Base-by-base conservation (phyloP, 1,139 yeast genomes). In the Debaryomycetaceae sp. region DNA sequence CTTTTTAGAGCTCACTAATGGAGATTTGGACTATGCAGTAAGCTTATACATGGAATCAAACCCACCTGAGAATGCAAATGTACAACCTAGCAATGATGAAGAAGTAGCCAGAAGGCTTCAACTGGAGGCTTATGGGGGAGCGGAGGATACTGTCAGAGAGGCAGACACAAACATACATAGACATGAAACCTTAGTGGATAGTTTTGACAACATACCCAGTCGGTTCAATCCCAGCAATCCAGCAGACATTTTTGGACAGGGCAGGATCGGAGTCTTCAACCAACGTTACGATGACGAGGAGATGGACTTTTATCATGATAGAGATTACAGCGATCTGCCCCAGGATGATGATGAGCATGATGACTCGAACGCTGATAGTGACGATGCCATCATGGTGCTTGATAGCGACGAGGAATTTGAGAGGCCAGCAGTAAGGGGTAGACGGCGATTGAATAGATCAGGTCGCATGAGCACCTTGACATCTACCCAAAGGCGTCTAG, bases 11-110 rank as follows among this genome's bases (percentile, higher is more conserved):
- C 82, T 91, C 66, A 79, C 95, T 7, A 91, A 84, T 42, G 83
- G 84, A 46, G 82, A 89, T 59, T 63, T 93, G 39, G 97, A 91
- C 49, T 79, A 83, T 27, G 99, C 99, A 0, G 88, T 95, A 6
- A 81, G 91, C 8, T 69, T 95, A 41, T 95, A 70, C 65, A 83
- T 87, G 71, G 99, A 95, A 59, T 70, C 55, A 49, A 68, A 54
- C 61, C 69, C 59, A 48, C 68, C 58, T 50, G 41, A 40, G 38
- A 59, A 58, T 14, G 46, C 54, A 23, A 51, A 54, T 24, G 39
- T 46, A 6, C 34, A 49, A 4, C 41, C 50, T 39, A 33, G 31
- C 23, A 39, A 69, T 33, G 95, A 85, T 59, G 86, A 73, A 37
- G 83, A 75, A 38, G 49, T 81, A 45, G 95, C 95, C 0, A 76